Evolutionary conservation across 2,329 filamentous ascomycete species (phyloP).

Genomic region (Thermothelomyces thermophilus): DNA sequence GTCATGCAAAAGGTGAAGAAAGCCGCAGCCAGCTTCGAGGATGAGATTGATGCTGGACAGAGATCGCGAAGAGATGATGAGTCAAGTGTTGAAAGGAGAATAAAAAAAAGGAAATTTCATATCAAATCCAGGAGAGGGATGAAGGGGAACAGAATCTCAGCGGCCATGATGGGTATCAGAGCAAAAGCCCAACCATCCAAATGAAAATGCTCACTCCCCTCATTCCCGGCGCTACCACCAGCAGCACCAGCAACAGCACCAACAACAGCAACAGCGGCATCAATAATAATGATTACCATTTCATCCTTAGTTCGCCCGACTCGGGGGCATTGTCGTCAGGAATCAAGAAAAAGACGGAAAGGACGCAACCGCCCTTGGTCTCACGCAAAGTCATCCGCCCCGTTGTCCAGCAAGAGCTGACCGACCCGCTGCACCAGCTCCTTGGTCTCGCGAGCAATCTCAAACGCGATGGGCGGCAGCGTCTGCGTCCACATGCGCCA

Average conservation of each 20-base stretch:
- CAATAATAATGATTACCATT: too few relatives aligned
- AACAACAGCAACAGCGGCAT: too few relatives aligned
- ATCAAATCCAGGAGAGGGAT: constrained; percentile 1
- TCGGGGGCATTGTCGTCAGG: too few relatives aligned
- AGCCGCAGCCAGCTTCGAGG: background rate
- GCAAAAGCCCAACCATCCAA: constrained; percentile 5
- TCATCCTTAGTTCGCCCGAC: too few relatives aligned
- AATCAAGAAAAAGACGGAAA: too few relatives aligned
- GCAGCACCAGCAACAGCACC: background rate
- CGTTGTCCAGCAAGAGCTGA: constrained; percentile 31
- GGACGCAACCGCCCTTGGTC: too few relatives aligned
- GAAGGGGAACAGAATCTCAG: constrained; percentile 10
- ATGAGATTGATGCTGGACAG: background rate
- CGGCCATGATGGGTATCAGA: constrained; percentile 25
- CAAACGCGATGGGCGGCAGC: constrained; percentile 78
- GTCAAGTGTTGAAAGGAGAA: background rate
- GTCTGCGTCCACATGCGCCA: constrained; percentile 62
- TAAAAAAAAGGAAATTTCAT: background rate
- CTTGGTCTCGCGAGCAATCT: constrained; percentile 76
- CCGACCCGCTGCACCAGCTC: constrained; percentile 52
- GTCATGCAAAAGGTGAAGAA: too few relatives aligned
- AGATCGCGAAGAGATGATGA: too few relatives aligned
- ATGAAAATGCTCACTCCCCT: background rate
- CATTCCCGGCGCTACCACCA: background rate
- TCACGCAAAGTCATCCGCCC: constrained; percentile 44